Conservation (phyloP, 257 asterid species). For the Capsicum chinense region DNA sequence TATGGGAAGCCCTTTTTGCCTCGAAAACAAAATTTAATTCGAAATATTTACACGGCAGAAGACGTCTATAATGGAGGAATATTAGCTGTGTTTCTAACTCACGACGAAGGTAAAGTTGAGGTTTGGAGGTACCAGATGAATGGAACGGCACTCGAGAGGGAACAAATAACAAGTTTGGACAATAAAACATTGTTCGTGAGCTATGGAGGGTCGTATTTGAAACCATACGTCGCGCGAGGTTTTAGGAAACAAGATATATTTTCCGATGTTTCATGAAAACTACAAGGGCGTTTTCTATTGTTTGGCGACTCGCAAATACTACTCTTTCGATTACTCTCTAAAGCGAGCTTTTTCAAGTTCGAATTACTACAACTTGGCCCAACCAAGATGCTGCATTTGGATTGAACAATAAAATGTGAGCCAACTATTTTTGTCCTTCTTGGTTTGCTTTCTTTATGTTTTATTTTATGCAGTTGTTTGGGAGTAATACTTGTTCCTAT, state of each 20-base stretch:
- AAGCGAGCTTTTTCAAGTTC: not conserved
- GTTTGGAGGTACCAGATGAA: not conserved
- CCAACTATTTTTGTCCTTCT: too few relatives aligned
- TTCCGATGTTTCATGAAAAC: not conserved
- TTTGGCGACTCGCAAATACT: not conserved
- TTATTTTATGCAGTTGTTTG: too few relatives aligned
- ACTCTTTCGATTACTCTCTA: not conserved
- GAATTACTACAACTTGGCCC: not conserved
- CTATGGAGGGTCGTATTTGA: not conserved
- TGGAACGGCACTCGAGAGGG: not conserved
- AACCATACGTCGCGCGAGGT: not conserved
- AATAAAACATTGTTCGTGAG: constrained; percentile 10
- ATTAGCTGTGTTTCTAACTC: not conserved
- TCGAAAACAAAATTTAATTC: not conserved
- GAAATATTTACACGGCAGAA: not conserved
- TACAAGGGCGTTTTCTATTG: not conserved
- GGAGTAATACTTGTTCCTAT: too few relatives aligned
- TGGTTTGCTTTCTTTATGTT: too few relatives aligned
- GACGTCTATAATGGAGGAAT: not conserved
- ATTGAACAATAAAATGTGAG: not conserved
- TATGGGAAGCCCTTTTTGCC: not conserved
- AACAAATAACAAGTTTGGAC: not conserved
- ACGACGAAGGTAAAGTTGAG: not conserved
- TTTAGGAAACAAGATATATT: not conserved
- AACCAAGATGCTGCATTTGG: too few relatives aligned